Percentiles rank a stretch among this genome's conserved stretches.
Conservation (phyloP, 2,329 filamentous ascomycete species). For the Ophiostoma sp. region DNA sequence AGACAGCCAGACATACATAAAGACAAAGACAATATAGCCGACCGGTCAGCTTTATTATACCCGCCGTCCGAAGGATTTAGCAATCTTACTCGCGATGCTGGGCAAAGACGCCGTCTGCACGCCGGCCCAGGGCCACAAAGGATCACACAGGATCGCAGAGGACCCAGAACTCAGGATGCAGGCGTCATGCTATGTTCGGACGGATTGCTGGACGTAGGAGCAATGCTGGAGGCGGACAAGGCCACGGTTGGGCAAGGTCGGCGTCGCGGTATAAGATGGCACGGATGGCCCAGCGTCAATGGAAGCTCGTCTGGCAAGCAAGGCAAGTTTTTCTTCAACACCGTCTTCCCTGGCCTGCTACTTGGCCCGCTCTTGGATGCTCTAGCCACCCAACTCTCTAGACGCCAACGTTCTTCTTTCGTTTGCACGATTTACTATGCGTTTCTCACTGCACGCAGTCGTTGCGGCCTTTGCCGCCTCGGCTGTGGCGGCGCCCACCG, state of each 20-base stretch:
- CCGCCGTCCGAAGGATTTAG: background rate
- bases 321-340: too few relatives aligned
- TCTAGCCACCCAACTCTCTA: background rate
- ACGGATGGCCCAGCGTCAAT: too few relatives aligned
- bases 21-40: background rate
- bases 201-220: too few relatives aligned
- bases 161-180: background rate
- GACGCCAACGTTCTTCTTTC: background rate
- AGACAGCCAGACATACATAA: background rate
- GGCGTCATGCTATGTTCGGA: too few relatives aligned
- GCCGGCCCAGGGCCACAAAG: background rate
- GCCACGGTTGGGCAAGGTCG: too few relatives aligned
- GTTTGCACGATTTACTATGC: background rate
- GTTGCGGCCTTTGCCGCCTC: background rate
- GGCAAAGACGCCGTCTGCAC: background rate
- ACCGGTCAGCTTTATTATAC: background rate
- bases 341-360: too few relatives aligned
- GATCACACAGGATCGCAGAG: background rate
- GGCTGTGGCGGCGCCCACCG: background rate
- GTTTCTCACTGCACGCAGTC: background rate
- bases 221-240: too few relatives aligned
- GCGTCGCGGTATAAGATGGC: too few relatives aligned
- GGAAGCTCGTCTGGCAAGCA: too few relatives aligned
- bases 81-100: background rate
- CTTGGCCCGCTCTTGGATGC: too few relatives aligned